Conservation (phyloP, 257 asterid genomes). For the Penstemon eatonii region DNA sequence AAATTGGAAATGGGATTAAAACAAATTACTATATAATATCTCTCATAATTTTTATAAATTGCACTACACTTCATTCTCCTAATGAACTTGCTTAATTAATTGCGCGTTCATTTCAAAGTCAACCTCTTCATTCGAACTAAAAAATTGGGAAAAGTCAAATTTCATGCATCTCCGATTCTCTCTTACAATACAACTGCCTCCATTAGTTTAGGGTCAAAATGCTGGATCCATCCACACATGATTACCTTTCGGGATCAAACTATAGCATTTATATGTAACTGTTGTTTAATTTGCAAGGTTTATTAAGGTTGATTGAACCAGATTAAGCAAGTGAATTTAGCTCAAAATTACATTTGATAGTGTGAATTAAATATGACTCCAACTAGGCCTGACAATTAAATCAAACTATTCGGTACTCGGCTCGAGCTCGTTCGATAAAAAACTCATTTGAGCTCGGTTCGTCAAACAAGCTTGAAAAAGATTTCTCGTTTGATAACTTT, state of each 20-base stretch:
- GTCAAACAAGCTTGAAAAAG: too few relatives aligned
- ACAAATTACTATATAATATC: constrained; percentile 2
- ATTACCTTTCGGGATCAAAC: neutral
- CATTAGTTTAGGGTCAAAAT: neutral
- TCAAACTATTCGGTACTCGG: too few relatives aligned
- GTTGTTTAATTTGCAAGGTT: neutral
- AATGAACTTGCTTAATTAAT: constrained; percentile 22
- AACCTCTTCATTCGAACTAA: constrained; percentile 30
- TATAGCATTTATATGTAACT: neutral
- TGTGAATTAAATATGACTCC: too few relatives aligned
- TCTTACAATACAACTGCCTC: constrained; percentile 3
- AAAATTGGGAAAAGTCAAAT: constrained; percentile 31
- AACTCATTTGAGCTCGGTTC: too few relatives aligned
- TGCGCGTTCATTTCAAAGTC: constrained; percentile 35
- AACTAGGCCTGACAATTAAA: too few relatives aligned
- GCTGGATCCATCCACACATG: neutral
- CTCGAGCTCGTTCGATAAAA: too few relatives aligned
- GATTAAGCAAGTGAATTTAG: too few relatives aligned
- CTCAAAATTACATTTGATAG: too few relatives aligned
- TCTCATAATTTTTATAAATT: constrained; percentile 25
- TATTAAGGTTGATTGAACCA: too few relatives aligned
- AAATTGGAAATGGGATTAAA: neutral
- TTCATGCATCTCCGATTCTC: constrained; percentile 6
- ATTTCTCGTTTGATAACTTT: too few relatives aligned
- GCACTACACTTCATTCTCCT: constrained; percentile 29